These are phyloP conservation scores for Pseudohalonectria lignicola DNA, from an alignment of 2,329 filamentous ascomycete species.

Conservation along the genomic window DNA sequence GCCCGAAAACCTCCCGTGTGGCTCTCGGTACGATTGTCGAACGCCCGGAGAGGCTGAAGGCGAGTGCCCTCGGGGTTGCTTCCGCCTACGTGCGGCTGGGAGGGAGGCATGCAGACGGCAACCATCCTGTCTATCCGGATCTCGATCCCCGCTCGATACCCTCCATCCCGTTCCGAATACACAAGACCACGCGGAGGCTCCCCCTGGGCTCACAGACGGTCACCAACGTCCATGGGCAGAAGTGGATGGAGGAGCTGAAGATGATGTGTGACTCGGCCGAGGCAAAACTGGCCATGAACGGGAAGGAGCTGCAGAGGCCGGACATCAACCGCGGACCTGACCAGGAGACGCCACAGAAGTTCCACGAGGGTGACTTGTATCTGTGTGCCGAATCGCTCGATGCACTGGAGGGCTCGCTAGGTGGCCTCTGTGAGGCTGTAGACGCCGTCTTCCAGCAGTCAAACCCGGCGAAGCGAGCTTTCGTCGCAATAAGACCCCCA, in stretches of 20 bases:
- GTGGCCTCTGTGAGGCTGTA: constrained; percentile 86
- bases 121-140: constrained; percentile 54
- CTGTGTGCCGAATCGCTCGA: constrained; percentile 76
- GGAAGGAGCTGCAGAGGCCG: constrained; percentile 66
- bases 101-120: constrained; percentile 62
- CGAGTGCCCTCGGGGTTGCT: constrained; percentile 70
- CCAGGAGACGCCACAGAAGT: constrained; percentile 34
- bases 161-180: constrained; percentile 69
- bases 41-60: constrained; percentile 81
- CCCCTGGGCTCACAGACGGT: constrained; percentile 66
- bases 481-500: constrained; percentile 85
- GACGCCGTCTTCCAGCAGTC: constrained; percentile 63
- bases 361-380: constrained; percentile 88
- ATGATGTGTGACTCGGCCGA: constrained; percentile 76
- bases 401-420: constrained; percentile 83
- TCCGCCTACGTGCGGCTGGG: constrained; percentile 87
- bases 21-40: constrained; percentile 78
- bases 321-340: constrained; percentile 44
- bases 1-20: constrained; percentile 64
- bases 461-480: constrained; percentile 59
- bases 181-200: constrained; percentile 64
- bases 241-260: constrained; percentile 90
- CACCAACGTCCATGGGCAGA: constrained; percentile 79
- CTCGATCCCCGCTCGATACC: constrained; percentile 42
- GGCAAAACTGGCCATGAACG: constrained; percentile 62